Conservation (phyloP, 768 basidiomycete species). For the Russula emetica region DNA sequence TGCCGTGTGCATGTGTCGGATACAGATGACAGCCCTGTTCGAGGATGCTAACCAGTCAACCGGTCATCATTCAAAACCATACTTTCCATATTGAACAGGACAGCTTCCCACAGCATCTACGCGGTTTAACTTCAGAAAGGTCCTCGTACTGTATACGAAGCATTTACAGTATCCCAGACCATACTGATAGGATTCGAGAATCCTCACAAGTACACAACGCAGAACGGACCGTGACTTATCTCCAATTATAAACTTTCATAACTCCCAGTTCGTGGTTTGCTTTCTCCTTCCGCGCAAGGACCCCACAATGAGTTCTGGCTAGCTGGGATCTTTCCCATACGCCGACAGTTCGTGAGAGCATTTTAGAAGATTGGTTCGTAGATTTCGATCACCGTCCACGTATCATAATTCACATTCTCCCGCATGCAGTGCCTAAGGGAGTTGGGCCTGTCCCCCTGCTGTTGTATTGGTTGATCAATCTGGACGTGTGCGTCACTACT, state of each 20-base stretch:
- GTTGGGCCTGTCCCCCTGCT: neutral
- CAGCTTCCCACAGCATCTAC: neutral
- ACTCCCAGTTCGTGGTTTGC: neutral
- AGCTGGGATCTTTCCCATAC: neutral
- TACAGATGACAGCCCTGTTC: neutral
- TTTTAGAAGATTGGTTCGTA: neutral
- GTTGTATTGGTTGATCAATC: neutral
- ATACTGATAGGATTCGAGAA: neutral
- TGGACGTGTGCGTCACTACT: neutral
- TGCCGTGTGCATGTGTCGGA: neutral
- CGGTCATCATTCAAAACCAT: neutral
- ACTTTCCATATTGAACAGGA: neutral
- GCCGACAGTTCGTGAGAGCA: neutral
- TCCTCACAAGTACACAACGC: neutral
- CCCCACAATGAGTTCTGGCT: neutral
- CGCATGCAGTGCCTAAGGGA: neutral
- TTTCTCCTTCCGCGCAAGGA: neutral
- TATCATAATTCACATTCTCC: neutral
- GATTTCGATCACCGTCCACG: neutral
- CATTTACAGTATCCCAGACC: neutral
- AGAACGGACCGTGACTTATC: neutral
- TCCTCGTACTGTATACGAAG: neutral
- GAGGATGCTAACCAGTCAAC: neutral
- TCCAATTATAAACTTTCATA: neutral
- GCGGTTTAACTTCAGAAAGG: neutral